Base-by-base conservation (phyloP, 2,329 filamentous ascomycete genomes). In the Domatiomyces catenatus region DNA sequence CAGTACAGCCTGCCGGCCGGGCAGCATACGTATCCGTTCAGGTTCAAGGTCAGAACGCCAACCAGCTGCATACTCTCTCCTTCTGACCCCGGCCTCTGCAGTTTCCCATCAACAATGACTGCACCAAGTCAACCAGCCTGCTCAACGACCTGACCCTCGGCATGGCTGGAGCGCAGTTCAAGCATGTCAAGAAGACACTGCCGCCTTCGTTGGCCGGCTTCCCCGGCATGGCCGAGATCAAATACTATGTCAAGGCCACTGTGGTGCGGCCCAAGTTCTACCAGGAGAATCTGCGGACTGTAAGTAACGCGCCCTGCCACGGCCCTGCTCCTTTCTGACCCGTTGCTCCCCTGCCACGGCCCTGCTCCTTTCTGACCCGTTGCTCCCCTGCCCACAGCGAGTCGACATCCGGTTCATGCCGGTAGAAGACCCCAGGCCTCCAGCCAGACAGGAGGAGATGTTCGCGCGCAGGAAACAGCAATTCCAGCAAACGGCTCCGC, bases 171-270 rank as follows among this genome's bases (percentile, higher is more conserved):
- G 61, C 73, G 3, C 70, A 73, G 52, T 65, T 72, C 56, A 70
- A 69, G 46, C 92, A 98, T 69, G 79, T 92, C 56, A 92, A 84
- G 62, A 80, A 81, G 59, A 94, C 89, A 0, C 73, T 98, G 8
- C 92, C 92, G 4, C 92, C 92, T 0, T 93, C 88, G 3, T 71
- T 96, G 49, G 85, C 77, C n/a, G 87, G 86, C 2, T 89, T 92
- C 58, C 86, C 86, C 0, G 83, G 83, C 28, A 80, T 89, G 65
- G 90, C 89, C 19, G 88, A 94, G 67, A 89, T 96, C 53, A 78
- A 82, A 58, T 98, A 98, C 68, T 98, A 86, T 64, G 76, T 96
- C 63, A 98, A 98, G 66, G 87, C 84, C n/a, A 96, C 92, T 0
- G 81, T 96, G 5, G 86, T 88, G 61, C 75, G 88, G n/a, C 87